Conservation (phyloP, 805 yeast genomes). For the Schwanniomyces vanrijiae region DNA sequence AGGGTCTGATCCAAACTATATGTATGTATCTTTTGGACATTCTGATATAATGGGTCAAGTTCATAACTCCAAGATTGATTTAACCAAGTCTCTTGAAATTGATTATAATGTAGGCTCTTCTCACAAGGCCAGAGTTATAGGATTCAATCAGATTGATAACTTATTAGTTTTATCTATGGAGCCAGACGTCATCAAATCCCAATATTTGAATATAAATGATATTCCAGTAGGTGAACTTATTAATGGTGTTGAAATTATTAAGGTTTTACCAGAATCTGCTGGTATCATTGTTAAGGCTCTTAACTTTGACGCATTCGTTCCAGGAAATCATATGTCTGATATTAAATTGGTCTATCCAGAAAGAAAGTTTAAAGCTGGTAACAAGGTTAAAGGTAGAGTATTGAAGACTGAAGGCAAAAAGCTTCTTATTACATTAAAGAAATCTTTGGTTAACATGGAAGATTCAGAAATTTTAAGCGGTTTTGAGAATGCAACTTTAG, state of each 20-base stretch:
- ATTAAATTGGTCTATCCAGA: constrained; percentile 84
- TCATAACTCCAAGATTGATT: constrained; percentile 70
- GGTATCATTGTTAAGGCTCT: constrained; percentile 71
- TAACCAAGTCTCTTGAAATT: constrained; percentile 42
- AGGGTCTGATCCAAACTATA: constrained; percentile 57
- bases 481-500: constrained; percentile 40
- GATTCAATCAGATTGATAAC: constrained; percentile 67
- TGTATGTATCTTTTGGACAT: constrained; percentile 58
- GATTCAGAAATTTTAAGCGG: constrained; percentile 49
- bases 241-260: constrained; percentile 50
- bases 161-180: constrained; percentile 68
- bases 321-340: constrained; percentile 78
- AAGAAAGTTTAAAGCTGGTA: constrained; percentile 83
- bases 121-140: constrained; percentile 76
- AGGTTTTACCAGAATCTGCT: constrained; percentile 52
- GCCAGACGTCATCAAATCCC: constrained; percentile 58
- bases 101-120: constrained; percentile 62
- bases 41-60: constrained; percentile 63
- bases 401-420: constrained; percentile 50
- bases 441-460: constrained; percentile 71
- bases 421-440: constrained; percentile 72
- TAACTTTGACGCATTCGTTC: constrained; percentile 74
- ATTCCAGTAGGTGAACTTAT: constrained; percentile 73
- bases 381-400: constrained; percentile 75
- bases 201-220: constrained; percentile 68